Conservation (phyloP, 2,329 filamentous ascomycete genomes). For the Fusarium sacchari region DNA sequence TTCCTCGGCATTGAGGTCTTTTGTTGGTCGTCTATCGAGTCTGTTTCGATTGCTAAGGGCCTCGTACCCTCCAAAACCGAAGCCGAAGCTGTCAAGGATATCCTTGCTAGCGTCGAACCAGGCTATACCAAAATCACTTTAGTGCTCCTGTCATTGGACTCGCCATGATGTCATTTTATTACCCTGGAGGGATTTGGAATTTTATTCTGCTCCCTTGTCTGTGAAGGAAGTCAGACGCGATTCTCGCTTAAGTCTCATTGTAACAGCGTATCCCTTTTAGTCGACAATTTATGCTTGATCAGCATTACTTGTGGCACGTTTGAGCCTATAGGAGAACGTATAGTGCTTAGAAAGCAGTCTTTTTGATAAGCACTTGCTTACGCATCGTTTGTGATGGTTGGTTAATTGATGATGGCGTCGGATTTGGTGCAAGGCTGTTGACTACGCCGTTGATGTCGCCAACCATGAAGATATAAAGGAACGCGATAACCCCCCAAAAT, state of each 20-base stretch:
- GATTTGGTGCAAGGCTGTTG: background rate
- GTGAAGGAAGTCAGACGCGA: background rate
- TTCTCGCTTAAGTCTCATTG: background rate
- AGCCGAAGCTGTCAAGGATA: background rate
- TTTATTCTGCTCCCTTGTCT: background rate
- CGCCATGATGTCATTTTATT: background rate
- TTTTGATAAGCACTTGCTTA: slow-evolving; percentile 13
- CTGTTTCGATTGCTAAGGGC: background rate
- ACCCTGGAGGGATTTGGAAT: background rate
- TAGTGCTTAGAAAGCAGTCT: background rate
- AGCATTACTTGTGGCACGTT: fast-evolving
- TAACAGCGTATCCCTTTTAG: background rate
- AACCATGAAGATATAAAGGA: background rate
- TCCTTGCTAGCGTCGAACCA: background rate
- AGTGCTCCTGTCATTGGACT: background rate
- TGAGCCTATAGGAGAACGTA: background rate
- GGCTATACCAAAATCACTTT: background rate
- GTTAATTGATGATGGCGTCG: background rate
- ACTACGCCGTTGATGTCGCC: background rate
- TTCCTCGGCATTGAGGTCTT: fast-evolving
- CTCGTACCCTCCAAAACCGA: too few relatives aligned
- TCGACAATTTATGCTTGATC: background rate
- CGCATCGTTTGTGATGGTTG: background rate
- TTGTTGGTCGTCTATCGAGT: fast-evolving
- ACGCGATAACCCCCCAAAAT: too few relatives aligned